Percentiles rank a stretch among this genome's conserved stretches.
Evolutionary conservation across 2,329 filamentous ascomycete species (phyloP).

Genomic region (Sporothrix sp.): DNA sequence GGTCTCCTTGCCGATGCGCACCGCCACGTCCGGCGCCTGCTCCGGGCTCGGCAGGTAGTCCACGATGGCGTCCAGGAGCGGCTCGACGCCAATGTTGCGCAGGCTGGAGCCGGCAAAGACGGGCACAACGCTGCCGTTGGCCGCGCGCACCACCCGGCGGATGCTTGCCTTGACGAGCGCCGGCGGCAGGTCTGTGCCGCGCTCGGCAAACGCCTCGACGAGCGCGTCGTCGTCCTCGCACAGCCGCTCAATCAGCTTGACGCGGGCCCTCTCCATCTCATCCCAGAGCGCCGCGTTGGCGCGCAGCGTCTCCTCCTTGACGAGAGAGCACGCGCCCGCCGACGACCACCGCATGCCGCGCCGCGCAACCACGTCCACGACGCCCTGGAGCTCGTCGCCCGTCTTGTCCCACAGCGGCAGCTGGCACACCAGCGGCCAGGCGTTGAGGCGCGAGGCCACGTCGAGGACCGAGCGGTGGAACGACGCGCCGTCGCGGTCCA

Average conservation of each 20-base stretch:
- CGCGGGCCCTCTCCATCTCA: conserved; percentile 67
- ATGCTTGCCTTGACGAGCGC: conserved; percentile 62
- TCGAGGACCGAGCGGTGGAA: conserved; percentile 83
- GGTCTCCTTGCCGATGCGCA: conserved; percentile 37
- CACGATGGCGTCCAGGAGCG: conserved; percentile 76
- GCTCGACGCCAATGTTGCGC: conserved; percentile 87
- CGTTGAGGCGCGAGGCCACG: conserved; percentile 66
- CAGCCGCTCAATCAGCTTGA: conserved; percentile 69
- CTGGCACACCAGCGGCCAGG: conserved; percentile 85
- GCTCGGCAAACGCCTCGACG: conserved; percentile 73
- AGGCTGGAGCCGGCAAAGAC: conserved; percentile 90
- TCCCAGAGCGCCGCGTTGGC: conserved; percentile 46
- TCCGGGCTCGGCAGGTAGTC: conserved; percentile 77
- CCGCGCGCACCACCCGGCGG: conserved; percentile 57
- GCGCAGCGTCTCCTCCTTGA: conserved; percentile 29
- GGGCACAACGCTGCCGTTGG: conserved; percentile 66
- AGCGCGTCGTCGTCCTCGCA: conserved; percentile 83
- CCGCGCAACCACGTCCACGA: conserved; percentile 73
- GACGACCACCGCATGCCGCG: conserved; percentile 60
- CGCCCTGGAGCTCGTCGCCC: conserved; percentile 63
- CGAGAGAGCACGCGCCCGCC: conserved; percentile 24
- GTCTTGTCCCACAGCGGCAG: conserved; percentile 90
- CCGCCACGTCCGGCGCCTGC: conserved; percentile 16
- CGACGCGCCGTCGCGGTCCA: conserved; percentile 70
- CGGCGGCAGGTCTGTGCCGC: conserved; percentile 62